Evolutionary conservation across 257 asterid genomes (phyloP).

Genomic region (Mitragyna speciosa): DNA sequence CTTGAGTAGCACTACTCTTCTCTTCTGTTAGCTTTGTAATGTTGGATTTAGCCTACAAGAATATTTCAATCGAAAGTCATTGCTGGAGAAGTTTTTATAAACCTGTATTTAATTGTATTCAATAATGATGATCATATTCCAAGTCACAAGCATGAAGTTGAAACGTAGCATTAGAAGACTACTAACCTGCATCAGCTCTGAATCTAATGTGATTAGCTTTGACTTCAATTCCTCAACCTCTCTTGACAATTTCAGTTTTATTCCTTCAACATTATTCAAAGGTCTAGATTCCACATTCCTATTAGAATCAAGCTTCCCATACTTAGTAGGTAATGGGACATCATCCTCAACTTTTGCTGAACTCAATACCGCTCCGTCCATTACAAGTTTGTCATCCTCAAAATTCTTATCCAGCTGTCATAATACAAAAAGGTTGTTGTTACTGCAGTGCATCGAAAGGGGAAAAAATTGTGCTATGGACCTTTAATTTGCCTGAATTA

Average conservation of each 20-base stretch:
- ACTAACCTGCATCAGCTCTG: constrained; percentile 67
- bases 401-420: constrained; percentile 40
- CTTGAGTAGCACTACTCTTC: constrained; percentile 26
- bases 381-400: constrained; percentile 40
- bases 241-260: constrained; percentile 35
- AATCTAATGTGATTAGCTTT: constrained; percentile 49
- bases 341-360: constrained; percentile 35
- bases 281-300: constrained; percentile 29
- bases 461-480: not conserved
- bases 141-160: not conserved
- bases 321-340: constrained; percentile 31
- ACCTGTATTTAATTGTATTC: not conserved
- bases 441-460: constrained; percentile 1
- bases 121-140: not conserved
- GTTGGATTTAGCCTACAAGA: constrained; percentile 36
- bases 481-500: not conserved
- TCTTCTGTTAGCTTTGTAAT: constrained; percentile 43
- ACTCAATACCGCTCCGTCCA: constrained; percentile 37
- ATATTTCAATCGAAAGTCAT: constrained; percentile 4
- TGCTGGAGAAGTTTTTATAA: not conserved
- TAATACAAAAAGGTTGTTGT: constrained; percentile 14
- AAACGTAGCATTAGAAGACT: constrained; percentile 21
- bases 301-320: constrained; percentile 9
- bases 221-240: constrained; percentile 52
- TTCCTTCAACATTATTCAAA: constrained; percentile 41